Evolutionary conservation across 768 basidiomycete species (phyloP).

Genomic region (Boletus rex-veris): DNA sequence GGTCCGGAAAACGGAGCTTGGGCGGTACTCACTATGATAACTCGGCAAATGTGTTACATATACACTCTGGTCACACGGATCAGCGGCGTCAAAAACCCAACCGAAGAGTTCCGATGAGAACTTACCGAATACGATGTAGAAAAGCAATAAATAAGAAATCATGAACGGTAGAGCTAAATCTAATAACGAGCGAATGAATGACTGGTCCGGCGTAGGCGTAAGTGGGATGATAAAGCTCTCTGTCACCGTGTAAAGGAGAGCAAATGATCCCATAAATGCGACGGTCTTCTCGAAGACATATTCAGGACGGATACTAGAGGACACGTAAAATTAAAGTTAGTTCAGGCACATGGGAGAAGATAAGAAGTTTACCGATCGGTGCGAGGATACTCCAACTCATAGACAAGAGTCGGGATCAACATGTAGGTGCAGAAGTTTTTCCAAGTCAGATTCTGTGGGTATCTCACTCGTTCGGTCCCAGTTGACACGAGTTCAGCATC

Average conservation of each 20-base stretch:
- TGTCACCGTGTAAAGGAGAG: constrained; percentile 86
- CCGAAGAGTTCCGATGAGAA: not conserved
- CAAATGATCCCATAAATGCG: constrained; percentile 95
- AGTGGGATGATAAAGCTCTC: constrained; percentile 92
- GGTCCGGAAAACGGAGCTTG: not conserved
- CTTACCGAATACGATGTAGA: constrained; percentile 81
- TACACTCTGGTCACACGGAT: constrained; percentile 61
- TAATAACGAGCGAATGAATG: constrained; percentile 71
- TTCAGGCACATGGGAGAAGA: not conserved
- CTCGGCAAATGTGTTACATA: constrained; percentile 95
- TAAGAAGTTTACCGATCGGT: constrained; percentile 62
- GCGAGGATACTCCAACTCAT: constrained; percentile 94
- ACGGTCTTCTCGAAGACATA: constrained; percentile 58
- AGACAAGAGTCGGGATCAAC: constrained; percentile 88
- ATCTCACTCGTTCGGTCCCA: constrained; percentile 65
- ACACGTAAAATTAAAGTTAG: not conserved
- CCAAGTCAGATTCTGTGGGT: constrained; percentile 82
- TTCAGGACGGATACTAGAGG: constrained; percentile 41
- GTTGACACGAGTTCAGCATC: constrained; percentile 70
- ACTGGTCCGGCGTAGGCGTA: constrained; percentile 62
- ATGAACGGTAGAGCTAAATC: constrained; percentile 92
- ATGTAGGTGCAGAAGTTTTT: constrained; percentile 83
- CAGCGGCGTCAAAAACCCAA: not conserved
- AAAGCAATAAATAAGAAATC: constrained; percentile 84
- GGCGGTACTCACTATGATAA: constrained; percentile 66